Percentiles rank a stretch among this genome's conserved stretches.
phyloP scores from a whole-genome alignment of 371 early-diverging fungal genomes.

The Mucor lusitanicus region DNA sequence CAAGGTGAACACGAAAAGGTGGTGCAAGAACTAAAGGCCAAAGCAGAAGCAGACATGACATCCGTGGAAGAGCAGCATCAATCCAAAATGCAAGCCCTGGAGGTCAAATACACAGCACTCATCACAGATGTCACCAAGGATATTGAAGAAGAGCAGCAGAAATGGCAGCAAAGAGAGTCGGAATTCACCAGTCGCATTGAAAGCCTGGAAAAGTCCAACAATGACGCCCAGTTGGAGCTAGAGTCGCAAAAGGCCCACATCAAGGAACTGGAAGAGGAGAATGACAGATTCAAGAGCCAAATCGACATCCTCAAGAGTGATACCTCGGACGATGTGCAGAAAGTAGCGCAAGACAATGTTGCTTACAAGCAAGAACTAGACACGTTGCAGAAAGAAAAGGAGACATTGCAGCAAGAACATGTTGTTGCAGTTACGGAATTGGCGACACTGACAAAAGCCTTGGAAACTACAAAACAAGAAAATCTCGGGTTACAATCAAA shows the following conservation, averaged over 20 bases:
- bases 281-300: neutral
- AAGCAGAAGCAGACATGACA: neutral
- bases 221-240: neutral
- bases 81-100: neutral
- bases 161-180: neutral
- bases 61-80: neutral
- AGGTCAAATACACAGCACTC: neutral
- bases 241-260: neutral
- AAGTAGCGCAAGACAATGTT: slow-evolving; percentile 5
- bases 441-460: neutral
- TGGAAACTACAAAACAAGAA: slow-evolving; percentile 6
- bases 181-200: neutral
- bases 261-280: slow-evolving; percentile 2
- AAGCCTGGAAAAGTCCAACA: neutral
- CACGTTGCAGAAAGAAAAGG: neutral
- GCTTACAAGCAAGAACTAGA: neutral
- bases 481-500: neutral
- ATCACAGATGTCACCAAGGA: neutral
- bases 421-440: neutral
- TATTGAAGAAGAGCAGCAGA: neutral
- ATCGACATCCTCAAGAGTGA: slow-evolving; percentile 7
- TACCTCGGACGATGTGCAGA: slow-evolving; percentile 10
- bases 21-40: neutral
- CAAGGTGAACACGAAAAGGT: neutral
- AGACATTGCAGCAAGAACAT: neutral